Conservation (phyloP, 441 rosid species). For the Capsella rubella region DNA sequence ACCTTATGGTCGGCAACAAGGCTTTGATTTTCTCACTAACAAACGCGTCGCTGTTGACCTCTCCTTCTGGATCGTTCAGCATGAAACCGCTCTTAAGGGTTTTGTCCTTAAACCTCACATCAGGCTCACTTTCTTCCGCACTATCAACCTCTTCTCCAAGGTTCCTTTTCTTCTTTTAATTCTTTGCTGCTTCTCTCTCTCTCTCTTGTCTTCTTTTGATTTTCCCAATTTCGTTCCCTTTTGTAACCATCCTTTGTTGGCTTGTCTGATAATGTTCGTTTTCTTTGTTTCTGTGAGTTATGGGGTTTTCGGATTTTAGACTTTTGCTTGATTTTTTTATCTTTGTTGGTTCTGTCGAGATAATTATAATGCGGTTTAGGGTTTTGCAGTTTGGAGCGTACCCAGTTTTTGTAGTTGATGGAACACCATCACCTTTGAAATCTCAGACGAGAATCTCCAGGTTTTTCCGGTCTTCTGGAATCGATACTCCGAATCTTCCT, state of each 20-base stretch:
- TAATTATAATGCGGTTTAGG: constrained; percentile 16
- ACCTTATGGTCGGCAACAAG: constrained; percentile 64
- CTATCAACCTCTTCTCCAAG: constrained; percentile 85
- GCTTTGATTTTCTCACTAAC: constrained; percentile 66
- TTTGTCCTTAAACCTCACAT: constrained; percentile 65
- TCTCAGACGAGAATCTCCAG: constrained; percentile 69
- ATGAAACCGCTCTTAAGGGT: constrained; percentile 72
- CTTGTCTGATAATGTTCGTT: not conserved
- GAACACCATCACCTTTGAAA: constrained; percentile 84
- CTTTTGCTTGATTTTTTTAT: not conserved
- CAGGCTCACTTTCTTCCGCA: constrained; percentile 87
- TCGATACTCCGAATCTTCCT: constrained; percentile 50
- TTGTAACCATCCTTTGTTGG: not conserved
- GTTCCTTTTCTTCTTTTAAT: constrained; percentile 37
- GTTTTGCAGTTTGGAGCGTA: constrained; percentile 81
- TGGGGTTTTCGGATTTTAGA: not conserved
- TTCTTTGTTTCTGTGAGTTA: not conserved
- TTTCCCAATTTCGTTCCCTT: constrained; percentile 4
- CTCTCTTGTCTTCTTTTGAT: not conserved
- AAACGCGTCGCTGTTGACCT: constrained; percentile 92
- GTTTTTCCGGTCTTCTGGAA: constrained; percentile 64
- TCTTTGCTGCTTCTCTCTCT: too few relatives aligned
- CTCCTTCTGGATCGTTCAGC: constrained; percentile 85
- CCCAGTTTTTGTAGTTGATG: constrained; percentile 87
- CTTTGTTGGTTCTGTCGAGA: not conserved